Percentiles rank a stretch among this genome's conserved stretches.
Evolutionary conservation across 2,329 filamentous ascomycete genomes (phyloP).

Genomic region (Zasmidium angulare): DNA sequence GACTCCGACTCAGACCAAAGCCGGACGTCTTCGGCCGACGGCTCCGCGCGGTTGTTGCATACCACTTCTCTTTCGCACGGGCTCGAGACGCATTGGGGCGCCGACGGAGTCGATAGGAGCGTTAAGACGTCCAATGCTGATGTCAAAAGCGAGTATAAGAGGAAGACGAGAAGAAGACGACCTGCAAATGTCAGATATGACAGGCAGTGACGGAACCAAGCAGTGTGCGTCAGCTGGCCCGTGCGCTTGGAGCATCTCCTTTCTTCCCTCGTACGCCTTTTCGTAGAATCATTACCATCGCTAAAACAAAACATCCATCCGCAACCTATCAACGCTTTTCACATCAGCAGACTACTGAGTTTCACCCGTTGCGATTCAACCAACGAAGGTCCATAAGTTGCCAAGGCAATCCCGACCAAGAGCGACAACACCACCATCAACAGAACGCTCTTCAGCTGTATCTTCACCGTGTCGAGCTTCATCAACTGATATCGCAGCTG

Average conservation of each 20-base stretch:
- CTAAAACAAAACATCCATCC: not conserved
- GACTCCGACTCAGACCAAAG: not conserved
- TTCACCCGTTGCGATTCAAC: not conserved
- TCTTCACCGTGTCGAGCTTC: constrained; percentile 10
- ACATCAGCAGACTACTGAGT: constrained; percentile 1
- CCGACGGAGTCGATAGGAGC: not conserved
- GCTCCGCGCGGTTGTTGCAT: not conserved
- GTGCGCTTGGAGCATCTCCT: too few species aligned
- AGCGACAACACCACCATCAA: constrained; percentile 16
- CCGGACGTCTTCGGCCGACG: not conserved
- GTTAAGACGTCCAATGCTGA: too few species aligned
- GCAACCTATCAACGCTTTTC: not conserved
- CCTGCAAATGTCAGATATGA: too few species aligned
- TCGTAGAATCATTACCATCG: not conserved
- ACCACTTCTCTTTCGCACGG: not conserved
- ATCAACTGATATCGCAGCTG: constrained; percentile 18
- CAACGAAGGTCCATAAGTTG: constrained; percentile 11
- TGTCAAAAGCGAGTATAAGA: not conserved
- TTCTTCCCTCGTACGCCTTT: too few species aligned
- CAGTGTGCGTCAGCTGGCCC: too few species aligned
- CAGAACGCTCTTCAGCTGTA: constrained; percentile 16
- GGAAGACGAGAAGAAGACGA: not conserved
- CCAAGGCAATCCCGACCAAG: constrained; percentile 11
- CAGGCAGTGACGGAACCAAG: too few species aligned
- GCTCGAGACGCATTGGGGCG: not conserved